Base-by-base conservation (phyloP, 2,329 filamentous ascomycete genomes). In the Arthrobotrys sinensis region DNA sequence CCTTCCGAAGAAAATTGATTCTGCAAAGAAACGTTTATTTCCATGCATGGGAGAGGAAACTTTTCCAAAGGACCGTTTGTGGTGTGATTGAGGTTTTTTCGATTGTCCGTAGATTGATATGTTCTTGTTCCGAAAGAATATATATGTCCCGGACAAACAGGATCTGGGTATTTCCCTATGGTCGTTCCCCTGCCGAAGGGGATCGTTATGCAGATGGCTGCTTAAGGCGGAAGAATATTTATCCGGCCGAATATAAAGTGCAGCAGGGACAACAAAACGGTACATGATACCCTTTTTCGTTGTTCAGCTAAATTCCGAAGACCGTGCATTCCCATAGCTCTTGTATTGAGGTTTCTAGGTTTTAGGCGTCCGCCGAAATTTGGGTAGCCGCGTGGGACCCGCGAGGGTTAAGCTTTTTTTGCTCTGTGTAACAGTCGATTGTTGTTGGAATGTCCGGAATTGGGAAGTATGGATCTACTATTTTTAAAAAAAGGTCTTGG, bases 351-450 rank as follows among this genome's bases (percentile, higher is more conserved):
- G 64, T 28, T 28, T 28, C n/a, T 2, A 28, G 4, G 24, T 28
- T 28, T 28, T 48, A 48, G 28, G 64, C 46, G 48, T 12, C 5
- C 10, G 28, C 19, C 12, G 19, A 53, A 53, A 1, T 53, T 24
- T 24, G 19, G 24, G 16, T 67, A 65, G 45, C 28, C 64, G 67
- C 57, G 67, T 45, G 57, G 21, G 45, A 57, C 48, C 64, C 19
- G 64, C 48, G 50, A 48, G 63, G 32, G 32, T 71, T 63, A 60
- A 50, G 52, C 28, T 71, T 77, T 50, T 19, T 38, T 53, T 12
- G n/a, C n/a, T 21, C 36, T 77, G 73, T 77, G 73, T 77, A 77
- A 77, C 73, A 70, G 62, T 71, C 50, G 73, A 77, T 71, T 66
- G 40, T 32, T 77, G 66, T 77, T 77, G 73, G 48, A 77, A 57